These are phyloP conservation scores for Monosporascus sp. DNA, from an alignment of 2,329 filamentous ascomycete species.

Conservation along the genomic window DNA sequence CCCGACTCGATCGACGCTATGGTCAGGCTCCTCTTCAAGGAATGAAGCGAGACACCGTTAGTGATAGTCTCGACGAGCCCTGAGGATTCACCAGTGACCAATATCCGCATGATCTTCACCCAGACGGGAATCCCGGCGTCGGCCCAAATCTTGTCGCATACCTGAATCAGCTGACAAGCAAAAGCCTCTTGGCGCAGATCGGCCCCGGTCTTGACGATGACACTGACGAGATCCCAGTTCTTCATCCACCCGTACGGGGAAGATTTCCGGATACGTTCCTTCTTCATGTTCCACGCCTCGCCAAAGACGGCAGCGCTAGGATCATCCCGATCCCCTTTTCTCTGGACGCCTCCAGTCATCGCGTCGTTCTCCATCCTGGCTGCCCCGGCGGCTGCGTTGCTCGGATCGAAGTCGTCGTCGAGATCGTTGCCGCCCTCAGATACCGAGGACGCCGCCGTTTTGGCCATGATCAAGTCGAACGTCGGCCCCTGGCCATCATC, in stretches of 20 bases:
- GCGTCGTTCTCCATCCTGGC: constrained; percentile 87
- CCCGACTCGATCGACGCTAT: constrained; percentile 68
- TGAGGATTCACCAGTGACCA: constrained; percentile 79
- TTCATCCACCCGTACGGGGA: constrained; percentile 87
- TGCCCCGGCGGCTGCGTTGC: constrained; percentile 68
- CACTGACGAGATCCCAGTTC: constrained; percentile 82
- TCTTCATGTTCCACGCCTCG: constrained; percentile 80
- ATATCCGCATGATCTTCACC: constrained; percentile 82
- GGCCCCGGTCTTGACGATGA: constrained; percentile 82
- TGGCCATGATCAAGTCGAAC: constrained; percentile 78
- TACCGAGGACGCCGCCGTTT: constrained; percentile 48
- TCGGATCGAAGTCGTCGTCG: constrained; percentile 38
- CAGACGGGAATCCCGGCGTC: constrained; percentile 73
- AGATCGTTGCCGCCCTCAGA: constrained; percentile 33
- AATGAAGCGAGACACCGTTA: constrained; percentile 82
- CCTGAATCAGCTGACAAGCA: constrained; percentile 76
- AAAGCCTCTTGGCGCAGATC: constrained; percentile 82
- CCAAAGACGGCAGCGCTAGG: constrained; percentile 82
- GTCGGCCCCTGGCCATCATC: constrained; percentile 69
- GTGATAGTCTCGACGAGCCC: constrained; percentile 85
- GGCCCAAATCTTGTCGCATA: constrained; percentile 77
- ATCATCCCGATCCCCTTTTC: constrained; percentile 77
- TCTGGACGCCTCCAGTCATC: constrained; percentile 77
- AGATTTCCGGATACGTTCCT: constrained; percentile 75
- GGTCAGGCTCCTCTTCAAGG: constrained; percentile 75